Conservation (phyloP, 768 basidiomycete species). For the Melanogaster broomeanus region DNA sequence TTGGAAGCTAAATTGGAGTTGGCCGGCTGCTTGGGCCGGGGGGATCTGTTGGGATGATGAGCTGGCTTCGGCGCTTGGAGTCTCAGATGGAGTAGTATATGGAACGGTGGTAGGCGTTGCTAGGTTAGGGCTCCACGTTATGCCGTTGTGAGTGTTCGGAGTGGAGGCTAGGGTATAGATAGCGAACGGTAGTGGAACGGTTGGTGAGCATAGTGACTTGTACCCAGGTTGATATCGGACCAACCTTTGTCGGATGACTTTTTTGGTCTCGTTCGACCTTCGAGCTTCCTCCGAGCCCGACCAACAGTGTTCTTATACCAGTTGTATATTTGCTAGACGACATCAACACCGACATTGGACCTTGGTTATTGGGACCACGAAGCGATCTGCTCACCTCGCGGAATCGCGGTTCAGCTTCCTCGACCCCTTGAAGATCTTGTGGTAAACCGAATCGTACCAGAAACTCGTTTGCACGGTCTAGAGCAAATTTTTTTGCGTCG, state of each 20-base stretch:
- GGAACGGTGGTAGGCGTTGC: slow-evolving; percentile 38
- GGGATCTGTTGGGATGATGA: slow-evolving; percentile 38
- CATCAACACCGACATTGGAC: slow-evolving; percentile 10
- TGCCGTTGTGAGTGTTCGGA: slow-evolving; percentile 21
- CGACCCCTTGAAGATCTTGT: slow-evolving; percentile 51
- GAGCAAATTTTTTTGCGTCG: slow-evolving; percentile 69
- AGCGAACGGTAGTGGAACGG: background rate
- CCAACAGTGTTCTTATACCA: slow-evolving; percentile 76
- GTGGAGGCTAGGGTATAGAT: slow-evolving; percentile 11
- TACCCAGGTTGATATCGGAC: slow-evolving; percentile 8
- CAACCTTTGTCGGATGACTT: slow-evolving; percentile 54
- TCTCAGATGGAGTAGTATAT: slow-evolving; percentile 32
- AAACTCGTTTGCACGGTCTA: slow-evolving; percentile 63
- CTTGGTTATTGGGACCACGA: too few relatives aligned
- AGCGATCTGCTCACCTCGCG: slow-evolving; percentile 47
- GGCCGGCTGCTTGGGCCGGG: slow-evolving; percentile 30
- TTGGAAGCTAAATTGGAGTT: slow-evolving; percentile 48
- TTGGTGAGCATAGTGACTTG: background rate
- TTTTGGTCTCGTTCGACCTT: slow-evolving; percentile 53
- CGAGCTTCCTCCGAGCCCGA: slow-evolving; percentile 56
- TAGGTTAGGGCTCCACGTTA: slow-evolving; percentile 42
- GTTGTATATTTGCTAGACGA: slow-evolving; percentile 63
- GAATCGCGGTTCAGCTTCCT: slow-evolving; percentile 61
- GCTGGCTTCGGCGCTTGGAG: slow-evolving; percentile 19
- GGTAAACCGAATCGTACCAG: slow-evolving; percentile 60